Base-by-base conservation (phyloP, 108 stramenopile species). In the Craspedostauros australis region DNA sequence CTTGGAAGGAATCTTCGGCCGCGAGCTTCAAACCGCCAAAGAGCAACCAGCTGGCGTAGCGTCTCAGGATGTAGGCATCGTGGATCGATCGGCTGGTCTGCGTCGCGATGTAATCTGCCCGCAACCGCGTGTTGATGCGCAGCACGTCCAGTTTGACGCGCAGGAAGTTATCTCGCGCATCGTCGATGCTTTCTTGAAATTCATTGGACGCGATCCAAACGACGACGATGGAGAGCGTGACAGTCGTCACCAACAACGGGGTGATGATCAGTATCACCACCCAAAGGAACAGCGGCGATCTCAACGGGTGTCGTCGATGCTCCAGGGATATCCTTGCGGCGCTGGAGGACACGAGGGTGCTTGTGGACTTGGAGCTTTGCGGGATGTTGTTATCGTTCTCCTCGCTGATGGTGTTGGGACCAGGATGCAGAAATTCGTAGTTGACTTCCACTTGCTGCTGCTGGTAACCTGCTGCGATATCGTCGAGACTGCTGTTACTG, bases 241-340 rank as follows among this genome's bases (percentile, higher is more conserved):
- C 30, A 27, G 39, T 61, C 4, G 54, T 46, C 5, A 68, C 19
- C 7, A 72, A 25, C 14, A 77, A 20, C 4, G 76, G 76, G 1
- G 61, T 62, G 1, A 62, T 57, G 29, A 77, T 77, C 18, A 71
- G 40, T 9, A 45, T 36, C 2, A 54, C 39, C 22, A 77, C 68
- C 67, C 70, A 77, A 6, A 64, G 39, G 50, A 77, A 77, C 26
- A 77, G 42, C 4, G 71, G 57, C 22, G 76, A 72, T 5, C n/a
- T n/a, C n/a, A n/a, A n/a, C n/a, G n/a, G n/a, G n/a, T n/a, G n/a
- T n/a, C n/a, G n/a, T n/a, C n/a, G n/a, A n/a, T n/a, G n/a, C n/a
- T n/a, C n/a, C n/a, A n/a, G n/a, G n/a, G n/a, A n/a, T n/a, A n/a
- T n/a, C n/a, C n/a, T n/a, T n/a, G n/a, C n/a, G n/a, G n/a, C n/a